These are phyloP conservation scores for Flueggea neowawraea DNA, from an alignment of 441 rosid genomes.

Conservation along the genomic window DNA sequence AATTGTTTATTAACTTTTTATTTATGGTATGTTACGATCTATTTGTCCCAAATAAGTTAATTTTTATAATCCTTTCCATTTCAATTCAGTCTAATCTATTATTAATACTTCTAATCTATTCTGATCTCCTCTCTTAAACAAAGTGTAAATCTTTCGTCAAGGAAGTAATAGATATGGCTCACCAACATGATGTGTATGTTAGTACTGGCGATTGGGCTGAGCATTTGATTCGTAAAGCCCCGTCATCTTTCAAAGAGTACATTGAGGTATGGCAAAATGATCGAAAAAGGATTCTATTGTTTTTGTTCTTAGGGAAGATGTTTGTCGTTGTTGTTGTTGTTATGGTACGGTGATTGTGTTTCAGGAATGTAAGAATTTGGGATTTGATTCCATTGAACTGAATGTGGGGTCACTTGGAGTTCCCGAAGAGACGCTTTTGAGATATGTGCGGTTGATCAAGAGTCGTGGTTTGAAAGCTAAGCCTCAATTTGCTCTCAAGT, in stretches of 20 bases:
- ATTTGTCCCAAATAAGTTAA: too few species aligned
- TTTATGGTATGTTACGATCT: too few species aligned
- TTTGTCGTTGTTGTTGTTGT: neutral
- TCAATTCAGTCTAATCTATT: too few species aligned
- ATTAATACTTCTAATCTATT: too few species aligned
- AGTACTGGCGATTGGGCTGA: conserved; percentile 97
- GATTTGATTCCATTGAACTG: conserved; percentile 83
- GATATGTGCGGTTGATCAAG: conserved; percentile 82
- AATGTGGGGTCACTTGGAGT: conserved; percentile 72
- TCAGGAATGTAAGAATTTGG: conserved; percentile 84
- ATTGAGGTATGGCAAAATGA: conserved; percentile 46
- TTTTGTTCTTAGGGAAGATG: neutral
- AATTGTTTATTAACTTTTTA: too few species aligned
- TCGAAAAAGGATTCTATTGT: neutral
- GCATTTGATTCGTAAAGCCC: conserved; percentile 49
- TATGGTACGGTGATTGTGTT: neutral
- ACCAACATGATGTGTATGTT: conserved; percentile 76
- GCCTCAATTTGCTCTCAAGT: conserved; percentile 69
- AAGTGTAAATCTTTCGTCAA: conserved; percentile 58
- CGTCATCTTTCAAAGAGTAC: conserved; percentile 71
- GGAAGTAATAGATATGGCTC: conserved; percentile 71
- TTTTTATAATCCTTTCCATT: too few species aligned
- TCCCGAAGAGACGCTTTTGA: conserved; percentile 79
- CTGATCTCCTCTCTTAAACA: too few species aligned
- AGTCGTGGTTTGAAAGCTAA: conserved; percentile 75